Conservation (phyloP, 176 grass and related monocot species). For the Tillandsia fasciculata region DNA sequence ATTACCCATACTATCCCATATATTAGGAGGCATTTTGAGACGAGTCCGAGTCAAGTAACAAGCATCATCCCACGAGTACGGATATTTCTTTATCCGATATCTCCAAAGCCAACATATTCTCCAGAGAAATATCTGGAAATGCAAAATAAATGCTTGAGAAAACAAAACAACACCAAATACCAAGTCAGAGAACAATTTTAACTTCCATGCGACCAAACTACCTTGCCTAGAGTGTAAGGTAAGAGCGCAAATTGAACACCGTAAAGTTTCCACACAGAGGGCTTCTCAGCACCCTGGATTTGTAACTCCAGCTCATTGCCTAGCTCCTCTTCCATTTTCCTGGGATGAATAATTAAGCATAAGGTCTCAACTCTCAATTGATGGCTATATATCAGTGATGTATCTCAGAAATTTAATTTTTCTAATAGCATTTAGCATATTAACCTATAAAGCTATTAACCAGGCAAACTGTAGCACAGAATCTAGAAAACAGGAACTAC, state of each 20-base stretch:
- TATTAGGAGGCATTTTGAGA: constrained; percentile 45
- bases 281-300: constrained; percentile 83
- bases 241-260: constrained; percentile 80
- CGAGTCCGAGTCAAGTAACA: constrained; percentile 69
- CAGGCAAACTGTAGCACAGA: not conserved
- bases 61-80: constrained; percentile 87
- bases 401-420: too few relatives aligned
- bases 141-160: constrained; percentile 5
- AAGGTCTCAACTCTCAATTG: not conserved
- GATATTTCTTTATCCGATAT: constrained; percentile 73
- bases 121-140: constrained; percentile 44
- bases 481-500: not conserved
- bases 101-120: constrained; percentile 71
- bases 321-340: constrained; percentile 63
- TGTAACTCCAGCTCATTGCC: constrained; percentile 79
- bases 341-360: constrained; percentile 22
- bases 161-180: not conserved
- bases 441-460: too few relatives aligned
- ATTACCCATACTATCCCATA: constrained; percentile 90
- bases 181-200: not conserved
- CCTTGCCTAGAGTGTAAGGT: constrained; percentile 82
- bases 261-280: constrained; percentile 70
- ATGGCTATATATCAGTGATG: too few relatives aligned
- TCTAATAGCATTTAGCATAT: too few relatives aligned
- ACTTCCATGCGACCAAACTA: constrained; percentile 11